Evolutionary conservation across 495 filamentous ascomycete species (phyloP), one percentile per base, ranked within the genome.

Genomic region (Penicillium longicatenatum): DNA sequence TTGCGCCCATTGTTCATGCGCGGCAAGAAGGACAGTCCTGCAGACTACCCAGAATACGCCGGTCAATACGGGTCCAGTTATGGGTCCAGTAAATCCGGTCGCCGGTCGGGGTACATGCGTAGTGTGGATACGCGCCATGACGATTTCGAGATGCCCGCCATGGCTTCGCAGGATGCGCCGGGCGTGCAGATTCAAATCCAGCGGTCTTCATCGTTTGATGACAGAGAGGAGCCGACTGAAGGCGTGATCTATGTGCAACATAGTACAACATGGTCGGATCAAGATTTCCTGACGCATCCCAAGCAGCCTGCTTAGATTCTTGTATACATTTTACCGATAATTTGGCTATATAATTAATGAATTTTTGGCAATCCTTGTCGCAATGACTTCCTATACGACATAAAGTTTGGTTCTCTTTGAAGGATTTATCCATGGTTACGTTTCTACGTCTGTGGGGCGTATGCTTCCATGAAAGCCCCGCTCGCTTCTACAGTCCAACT

Each of bases 1-100:
- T 35, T 59, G 37, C 57, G 51, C 14, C 57, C 43, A 4, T 11
- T 46, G 9, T 46, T 39, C n/a, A 39, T 39, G 35, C 11, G 1
- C 35, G 35, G 35, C 2, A 39, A 39, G 5, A 39, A 39, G 35
- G 9, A 39, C n/a, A 10, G 5, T 17, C 8, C 11, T 39, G 4
- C 35, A 26, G 26, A 26, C 26, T 26, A 26, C 26, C 26, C 26
- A 0, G 26, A 26, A 4, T 26, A 26, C 9, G 4, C 35, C 12
- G 5, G 35, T 39, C 35, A 39, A 39, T 39, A 39, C 35, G n/a
- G 35, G n/a, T 39, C 35, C 12, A 39, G 35, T 17, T 39, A 39
- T 39, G 35, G 35, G 1, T 39, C 35, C 5, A 10, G 26, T 26
- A 26, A 39, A 39, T 14, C 12, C 12, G 35, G n/a, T 14, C 35